Base-by-base conservation (phyloP, 225 moss, liverwort and hornwort species). In the Physcomitrium patens region DNA sequence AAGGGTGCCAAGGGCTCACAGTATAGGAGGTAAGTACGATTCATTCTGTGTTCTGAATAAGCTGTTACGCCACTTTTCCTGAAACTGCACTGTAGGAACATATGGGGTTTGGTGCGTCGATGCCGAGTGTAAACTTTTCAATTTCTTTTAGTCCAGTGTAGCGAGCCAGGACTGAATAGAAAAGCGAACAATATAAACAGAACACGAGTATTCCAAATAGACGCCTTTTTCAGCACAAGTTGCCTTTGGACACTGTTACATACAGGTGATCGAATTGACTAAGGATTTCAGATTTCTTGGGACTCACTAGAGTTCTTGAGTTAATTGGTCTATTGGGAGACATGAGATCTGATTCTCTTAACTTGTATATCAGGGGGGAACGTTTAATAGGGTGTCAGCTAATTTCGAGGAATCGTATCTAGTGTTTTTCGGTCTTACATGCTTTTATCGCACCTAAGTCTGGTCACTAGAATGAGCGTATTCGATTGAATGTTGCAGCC, bases 1-100 rank as follows among this genome's bases (percentile, higher is more conserved):
- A 92, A 92, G 65, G 82, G 86, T 53, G 17, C 86, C 17, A 79
- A 88, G 73, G 88, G 88, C 0, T 77, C 81, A 57, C 68, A 78
- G 22, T 90, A 92, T 61, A 90, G 77, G 64, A 80, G 83, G 92
- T 92, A 37, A 5, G 47, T 52, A 2, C 55, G 66, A 59, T 37
- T 60, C 31, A 59, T 37, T 60, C 31, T 55, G 12, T 60, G 45
- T 12, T 10, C n/a, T 50, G 56, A 14, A 50, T 27, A n/a, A 17
- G 16, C 42, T 56, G 20, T 55, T 49, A 19, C 47, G 46, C 9
- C 24, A 44, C 27, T 47, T 52, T 37, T 37, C 7, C 31, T 37
- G 31, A 37, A 37, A 37, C 31, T 37, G 2, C 5, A 37, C 4
- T 37, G 5, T 19, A 53, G 26, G 45, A 22, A 17, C 23, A 16